Percentiles rank a stretch among this genome's conserved stretches.
phyloP scores from a whole-genome alignment of 176 grass and related monocot species.

The Eragrostis curvula region DNA sequence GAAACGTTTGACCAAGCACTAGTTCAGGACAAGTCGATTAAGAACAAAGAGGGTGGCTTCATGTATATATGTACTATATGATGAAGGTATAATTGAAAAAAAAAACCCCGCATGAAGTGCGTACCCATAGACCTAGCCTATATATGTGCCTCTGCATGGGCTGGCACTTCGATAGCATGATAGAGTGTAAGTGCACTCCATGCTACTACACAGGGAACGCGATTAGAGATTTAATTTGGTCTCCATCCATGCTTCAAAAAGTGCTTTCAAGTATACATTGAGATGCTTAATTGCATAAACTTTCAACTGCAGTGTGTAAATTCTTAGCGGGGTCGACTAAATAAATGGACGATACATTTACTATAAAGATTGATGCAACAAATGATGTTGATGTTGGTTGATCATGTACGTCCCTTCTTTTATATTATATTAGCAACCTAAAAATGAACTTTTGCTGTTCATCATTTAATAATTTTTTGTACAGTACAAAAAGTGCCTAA shows the following conservation, averaged over 20 bases:
- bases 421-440: constrained; percentile 42
- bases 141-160: no score
- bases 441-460: constrained; percentile 47
- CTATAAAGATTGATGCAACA: constrained; percentile 48
- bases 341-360: background rate
- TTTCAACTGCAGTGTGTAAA: constrained; percentile 3
- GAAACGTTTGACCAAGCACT: no score
- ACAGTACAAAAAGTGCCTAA: constrained; percentile 45
- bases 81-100: no score
- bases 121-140: no score
- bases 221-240: no score
- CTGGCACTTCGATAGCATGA: no score
- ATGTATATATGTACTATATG: no score
- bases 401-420: constrained; percentile 35
- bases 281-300: constrained; percentile 1
- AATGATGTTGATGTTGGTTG: constrained; percentile 50
- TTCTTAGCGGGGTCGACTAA: background rate
- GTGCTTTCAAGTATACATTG: background rate
- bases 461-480: constrained; percentile 34
- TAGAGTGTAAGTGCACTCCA: no score
- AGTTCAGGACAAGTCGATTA: no score
- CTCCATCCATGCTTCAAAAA: background rate
- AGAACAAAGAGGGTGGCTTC: no score
- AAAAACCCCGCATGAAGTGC: no score
- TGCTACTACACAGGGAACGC: no score